These are phyloP conservation scores for Venturiaceae sp. DNA, from an alignment of 2,329 filamentous ascomycete species.

Conservation along the genomic window DNA sequence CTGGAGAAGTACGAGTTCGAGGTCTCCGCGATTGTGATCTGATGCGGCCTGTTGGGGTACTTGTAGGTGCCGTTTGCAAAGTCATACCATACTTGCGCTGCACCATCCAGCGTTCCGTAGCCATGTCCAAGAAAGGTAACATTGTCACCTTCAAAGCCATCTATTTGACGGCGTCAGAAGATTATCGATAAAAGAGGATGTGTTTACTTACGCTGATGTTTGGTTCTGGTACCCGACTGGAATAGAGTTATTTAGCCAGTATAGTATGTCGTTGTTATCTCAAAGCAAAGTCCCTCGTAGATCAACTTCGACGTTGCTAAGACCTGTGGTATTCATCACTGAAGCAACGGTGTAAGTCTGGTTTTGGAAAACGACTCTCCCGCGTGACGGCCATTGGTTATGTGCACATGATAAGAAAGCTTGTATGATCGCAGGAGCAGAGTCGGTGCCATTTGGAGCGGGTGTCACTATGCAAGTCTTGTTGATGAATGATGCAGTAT, in stretches of 20 bases:
- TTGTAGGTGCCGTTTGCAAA: constrained; percentile 26
- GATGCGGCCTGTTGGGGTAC: constrained; percentile 33
- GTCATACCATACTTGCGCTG: constrained; percentile 50
- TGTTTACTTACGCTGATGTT: constrained; percentile 16
- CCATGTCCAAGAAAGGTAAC: constrained; percentile 41
- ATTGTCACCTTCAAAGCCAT: constrained; percentile 35
- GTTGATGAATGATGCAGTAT: neutral
- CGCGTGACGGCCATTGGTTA: constrained; percentile 20
- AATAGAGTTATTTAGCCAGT: constrained; percentile 20
- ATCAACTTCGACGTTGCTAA: constrained; percentile 38
- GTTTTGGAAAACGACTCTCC: constrained; percentile 41
- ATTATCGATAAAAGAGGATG: neutral
- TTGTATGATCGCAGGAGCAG: constrained; percentile 40
- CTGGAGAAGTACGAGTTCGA: constrained; percentile 39
- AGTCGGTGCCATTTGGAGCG: constrained; percentile 22
- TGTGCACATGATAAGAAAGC: constrained; percentile 41
- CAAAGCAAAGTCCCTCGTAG: constrained; percentile 38
- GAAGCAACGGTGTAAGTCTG: constrained; percentile 38
- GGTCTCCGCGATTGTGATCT: constrained; percentile 41
- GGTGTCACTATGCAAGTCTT: neutral
- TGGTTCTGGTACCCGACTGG: constrained; percentile 20
- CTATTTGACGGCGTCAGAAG: neutral
- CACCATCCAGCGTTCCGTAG: constrained; percentile 46
- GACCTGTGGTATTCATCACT: constrained; percentile 38
- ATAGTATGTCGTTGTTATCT: constrained; percentile 17